phyloP scores from a whole-genome alignment of 73 alveolate genomes.

The Paramecium sexaurelia region DNA sequence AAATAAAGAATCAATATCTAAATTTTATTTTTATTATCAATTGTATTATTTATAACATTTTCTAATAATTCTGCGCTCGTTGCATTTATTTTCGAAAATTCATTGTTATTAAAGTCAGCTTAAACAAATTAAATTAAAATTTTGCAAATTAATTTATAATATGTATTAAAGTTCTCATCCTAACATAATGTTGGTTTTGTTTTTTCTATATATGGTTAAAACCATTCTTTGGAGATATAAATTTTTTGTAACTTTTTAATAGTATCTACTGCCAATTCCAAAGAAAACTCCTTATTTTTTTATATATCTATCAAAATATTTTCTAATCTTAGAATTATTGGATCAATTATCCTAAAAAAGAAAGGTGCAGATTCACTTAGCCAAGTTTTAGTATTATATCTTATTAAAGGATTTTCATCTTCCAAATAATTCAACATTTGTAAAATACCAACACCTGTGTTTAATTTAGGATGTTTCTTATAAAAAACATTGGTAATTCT shows the following conservation, averaged over 20 bases:
- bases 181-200: not conserved
- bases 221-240: not conserved
- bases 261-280: not conserved
- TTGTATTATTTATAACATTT: not conserved
- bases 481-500: not conserved
- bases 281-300: not conserved
- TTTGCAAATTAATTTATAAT: not conserved
- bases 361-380: slow-evolving; percentile 67
- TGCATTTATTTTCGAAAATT: slow-evolving; percentile 40
- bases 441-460: slow-evolving; percentile 75
- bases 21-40: not conserved
- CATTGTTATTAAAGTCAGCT: not conserved
- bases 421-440: slow-evolving; percentile 77
- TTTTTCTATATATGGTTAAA: not conserved
- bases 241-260: not conserved
- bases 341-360: slow-evolving; percentile 73
- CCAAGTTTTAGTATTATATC: slow-evolving; percentile 80
- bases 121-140: not conserved
- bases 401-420: slow-evolving; percentile 72
- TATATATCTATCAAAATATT: slow-evolving; percentile 26
- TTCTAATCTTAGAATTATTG: slow-evolving; percentile 67
- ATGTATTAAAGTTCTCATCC: not conserved
- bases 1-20: not conserved
- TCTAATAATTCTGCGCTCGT: slow-evolving; percentile 32
- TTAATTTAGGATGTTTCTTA: slow-evolving; percentile 56